phyloP scores from a whole-genome alignment of 441 rosid genomes.

The Gossypium armourianum region DNA sequence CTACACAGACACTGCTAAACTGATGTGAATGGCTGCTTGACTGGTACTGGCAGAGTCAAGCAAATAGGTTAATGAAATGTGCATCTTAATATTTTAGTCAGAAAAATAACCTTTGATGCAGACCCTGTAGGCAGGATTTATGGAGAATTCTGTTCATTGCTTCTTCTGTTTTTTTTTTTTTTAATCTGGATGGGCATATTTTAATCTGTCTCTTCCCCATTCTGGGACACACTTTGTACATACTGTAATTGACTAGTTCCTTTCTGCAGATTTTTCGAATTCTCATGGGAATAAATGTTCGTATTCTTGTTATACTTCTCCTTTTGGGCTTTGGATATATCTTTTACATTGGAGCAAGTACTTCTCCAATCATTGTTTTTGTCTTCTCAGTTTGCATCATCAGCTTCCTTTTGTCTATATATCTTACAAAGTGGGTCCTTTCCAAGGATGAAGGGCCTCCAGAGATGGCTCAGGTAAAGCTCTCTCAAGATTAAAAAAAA shows the following conservation, averaged over 20 bases:
- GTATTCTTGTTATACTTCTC: slow-evolving; percentile 58
- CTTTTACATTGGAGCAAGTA: slow-evolving; percentile 80
- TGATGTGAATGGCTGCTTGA: neutral
- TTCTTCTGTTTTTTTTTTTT: slow-evolving; percentile 12
- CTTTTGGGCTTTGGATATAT: slow-evolving; percentile 66
- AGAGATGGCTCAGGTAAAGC: slow-evolving; percentile 78
- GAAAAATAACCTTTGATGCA: neutral
- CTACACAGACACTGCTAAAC: neutral
- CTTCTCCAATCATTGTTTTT: slow-evolving; percentile 84
- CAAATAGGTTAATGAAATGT: neutral
- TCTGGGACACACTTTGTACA: neutral
- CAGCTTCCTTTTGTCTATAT: slow-evolving; percentile 68
- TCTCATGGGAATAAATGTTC: slow-evolving; percentile 67
- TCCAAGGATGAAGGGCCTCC: slow-evolving; percentile 98
- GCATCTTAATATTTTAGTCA: neutral
- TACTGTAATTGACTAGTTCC: slow-evolving; percentile 4
- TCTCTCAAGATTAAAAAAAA: neutral
- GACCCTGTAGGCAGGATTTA: neutral
- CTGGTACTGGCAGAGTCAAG: neutral
- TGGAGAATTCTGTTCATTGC: neutral
- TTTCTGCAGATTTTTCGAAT: slow-evolving; percentile 66
- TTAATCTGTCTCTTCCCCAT: neutral
- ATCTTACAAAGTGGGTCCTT: slow-evolving; percentile 90
- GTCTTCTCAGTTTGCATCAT: slow-evolving; percentile 73
- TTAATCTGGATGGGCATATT: slow-evolving; percentile 1